phyloP scores from a whole-genome alignment of 176 grass and related monocot species.

The Microstegium vimineum region DNA sequence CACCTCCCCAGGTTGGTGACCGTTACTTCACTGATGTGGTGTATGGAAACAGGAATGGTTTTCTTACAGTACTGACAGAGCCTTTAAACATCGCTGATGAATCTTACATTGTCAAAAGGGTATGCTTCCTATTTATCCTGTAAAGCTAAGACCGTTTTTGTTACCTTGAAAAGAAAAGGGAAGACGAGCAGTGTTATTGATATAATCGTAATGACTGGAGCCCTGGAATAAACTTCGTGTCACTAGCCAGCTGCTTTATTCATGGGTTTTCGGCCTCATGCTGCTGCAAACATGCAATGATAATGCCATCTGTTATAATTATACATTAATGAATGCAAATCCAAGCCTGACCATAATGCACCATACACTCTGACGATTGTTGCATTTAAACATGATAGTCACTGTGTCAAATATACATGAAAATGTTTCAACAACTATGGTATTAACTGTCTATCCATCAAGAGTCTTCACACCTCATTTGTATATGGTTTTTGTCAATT shows the following conservation, averaged over 20 bases:
- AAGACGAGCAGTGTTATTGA: not conserved
- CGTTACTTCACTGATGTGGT: constrained; percentile 92
- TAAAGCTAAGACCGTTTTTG: not conserved
- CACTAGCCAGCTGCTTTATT: not conserved
- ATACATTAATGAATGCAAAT: not conserved
- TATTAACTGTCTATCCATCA: not conserved
- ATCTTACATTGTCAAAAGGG: constrained; percentile 80
- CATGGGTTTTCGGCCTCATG: not conserved
- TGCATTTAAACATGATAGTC: not conserved
- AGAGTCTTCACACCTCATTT: not conserved
- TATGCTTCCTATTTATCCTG: constrained; percentile 23
- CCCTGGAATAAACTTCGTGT: not conserved
- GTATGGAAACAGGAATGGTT: constrained; percentile 87
- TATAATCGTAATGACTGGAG: not conserved
- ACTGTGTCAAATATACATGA: not conserved
- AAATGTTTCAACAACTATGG: not conserved
- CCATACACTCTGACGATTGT: not conserved
- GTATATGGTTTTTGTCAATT: not conserved
- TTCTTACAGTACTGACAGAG: constrained; percentile 82
- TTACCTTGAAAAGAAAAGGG: not conserved
- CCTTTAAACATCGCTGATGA: constrained; percentile 61
- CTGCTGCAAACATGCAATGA: not conserved
- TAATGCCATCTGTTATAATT: not conserved
- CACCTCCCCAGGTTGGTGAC: constrained; percentile 74
- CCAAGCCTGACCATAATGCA: not conserved